Base-by-base conservation (phyloP, 768 basidiomycete species). In the Lactarius akahatsu region DNA sequence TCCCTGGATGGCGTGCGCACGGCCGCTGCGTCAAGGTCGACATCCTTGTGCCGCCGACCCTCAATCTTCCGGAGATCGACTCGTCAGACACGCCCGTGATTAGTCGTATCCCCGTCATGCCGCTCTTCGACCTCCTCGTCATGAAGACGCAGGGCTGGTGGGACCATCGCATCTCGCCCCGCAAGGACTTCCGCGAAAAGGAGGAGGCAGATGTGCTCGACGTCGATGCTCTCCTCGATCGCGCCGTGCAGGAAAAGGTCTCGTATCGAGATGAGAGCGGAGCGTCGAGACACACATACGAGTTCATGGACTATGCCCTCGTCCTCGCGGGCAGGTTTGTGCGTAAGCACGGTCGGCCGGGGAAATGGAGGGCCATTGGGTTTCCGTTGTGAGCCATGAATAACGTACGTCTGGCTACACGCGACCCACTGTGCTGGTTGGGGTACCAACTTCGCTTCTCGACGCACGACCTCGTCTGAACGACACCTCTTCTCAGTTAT, bases 141-240 rank as follows among this genome's bases (percentile, higher is more conserved):
- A 56, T 65, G 64, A 65, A 68, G 64, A 32, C 38, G 20, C 63
- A 68, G 36, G 59, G 67, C 23, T 61, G 60, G 65, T 26, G 43
- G 61, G 52, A 62, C 28, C 60, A 62, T 6, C 20, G 52, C 60
- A 56, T 0, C 4, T 68, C 67, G 7, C 0, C 1, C 3, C 63
- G 67, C 26, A 0, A 2, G 1, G 67, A 66, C 55, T 47, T 26
- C 18, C 57, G n/a, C 13, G 43, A 6, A 16, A 68, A 68, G 34
- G 18, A 23, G 18, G 5, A 6, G 10, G 43, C 7, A 4, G 64
- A 68, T 11, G 43, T 66, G 5, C 6, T 1, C 1, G 67, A 68
- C 58, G 9, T 66, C n/a, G 1, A 10, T 5, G 67, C 64, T 4
- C 58, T 68, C 50, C 34, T 60, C 7, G n/a, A 56, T 15, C 15